Conservation (phyloP, 2,329 filamentous ascomycete species). For the Ampelomyces quisqualis region DNA sequence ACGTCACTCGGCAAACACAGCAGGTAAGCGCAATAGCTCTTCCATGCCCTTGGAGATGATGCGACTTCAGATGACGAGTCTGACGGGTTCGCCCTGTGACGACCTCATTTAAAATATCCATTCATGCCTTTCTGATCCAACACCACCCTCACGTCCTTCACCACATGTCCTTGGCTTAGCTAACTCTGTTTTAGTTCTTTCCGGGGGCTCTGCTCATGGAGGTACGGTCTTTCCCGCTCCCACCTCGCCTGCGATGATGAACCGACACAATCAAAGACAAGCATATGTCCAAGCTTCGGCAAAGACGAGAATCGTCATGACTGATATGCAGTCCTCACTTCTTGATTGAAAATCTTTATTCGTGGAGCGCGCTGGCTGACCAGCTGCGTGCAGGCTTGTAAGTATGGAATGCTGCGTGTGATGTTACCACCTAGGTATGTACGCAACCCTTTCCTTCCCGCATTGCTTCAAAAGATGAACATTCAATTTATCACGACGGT, state of each 20-base stretch:
- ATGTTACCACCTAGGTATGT: conserved; percentile 13
- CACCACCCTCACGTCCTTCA: conserved; percentile 1
- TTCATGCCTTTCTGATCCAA: conserved; percentile 61
- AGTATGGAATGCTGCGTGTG: neutral
- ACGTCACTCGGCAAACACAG: neutral
- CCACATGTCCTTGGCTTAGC: conserved; percentile 4
- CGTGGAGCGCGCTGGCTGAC: conserved; percentile 26
- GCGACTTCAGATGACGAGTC: conserved; percentile 71
- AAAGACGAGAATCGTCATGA: conserved; percentile 50
- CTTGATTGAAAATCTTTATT: conserved; percentile 16
- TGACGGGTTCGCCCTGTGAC: conserved; percentile 70
- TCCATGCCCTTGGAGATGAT: conserved; percentile 44
- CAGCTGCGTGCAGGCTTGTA: conserved; percentile 11
- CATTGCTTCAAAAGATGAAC: conserved; percentile 44
- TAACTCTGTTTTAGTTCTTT: neutral
- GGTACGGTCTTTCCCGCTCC: conserved; percentile 11
- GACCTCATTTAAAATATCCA: conserved; percentile 63
- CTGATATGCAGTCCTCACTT: conserved; percentile 28
- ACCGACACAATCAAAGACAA: conserved; percentile 80
- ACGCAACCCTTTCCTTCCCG: neutral
- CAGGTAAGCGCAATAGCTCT: conserved; percentile 21
- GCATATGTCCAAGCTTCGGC: conserved; percentile 89
- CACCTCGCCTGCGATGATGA: conserved; percentile 65
- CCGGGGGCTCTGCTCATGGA: conserved; percentile 9
- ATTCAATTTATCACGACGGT: conserved; percentile 72